Base-by-base conservation (phyloP, 2,329 filamentous ascomycete genomes). In the Aspergillus flavus region DNA sequence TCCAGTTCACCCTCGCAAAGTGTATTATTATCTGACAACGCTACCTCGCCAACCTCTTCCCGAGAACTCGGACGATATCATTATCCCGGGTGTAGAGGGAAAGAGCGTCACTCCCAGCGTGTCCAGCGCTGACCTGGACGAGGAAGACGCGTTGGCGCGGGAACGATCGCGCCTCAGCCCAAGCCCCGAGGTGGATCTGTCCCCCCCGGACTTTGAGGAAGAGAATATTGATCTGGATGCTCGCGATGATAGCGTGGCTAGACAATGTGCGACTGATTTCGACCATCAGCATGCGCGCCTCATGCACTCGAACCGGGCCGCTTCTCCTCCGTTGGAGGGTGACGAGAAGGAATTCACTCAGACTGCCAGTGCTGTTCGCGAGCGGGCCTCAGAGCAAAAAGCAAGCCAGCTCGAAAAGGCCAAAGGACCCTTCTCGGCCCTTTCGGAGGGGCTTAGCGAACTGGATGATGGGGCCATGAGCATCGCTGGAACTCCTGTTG, bases 271-370 rank as follows among this genome's bases (percentile, higher is more conserved):
- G 48, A 69, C 73, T 30, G 91, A 91, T 71, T 86, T 89, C 9
- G 79, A 82, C 50, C 79, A 80, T 50, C 73, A 87, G 69, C 87
- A 86, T 69, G 84, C 87, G 64, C 88, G 91, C 58, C 62, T 80
- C 34, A 76, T 80, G 66, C 86, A 89, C 70, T 88, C 86, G 65
- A 85, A 88, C 64, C 88, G 91, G 64, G 91, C 90, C n/a, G 88
- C 91, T 28, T 95, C 92, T 67, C 94, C 94, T 58, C 93, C 93
- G 19, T 84, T 98, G 43, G 94, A 98, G 80, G 93, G 91, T 72
- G 94, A 98, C 71, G 94, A 98, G 83, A 92, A 91, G 74, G 95
- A 98, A 78, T 99, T 99, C 75, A 97, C 94, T 7, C 92, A 96
- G 79, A 98, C 94, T 1, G 95, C 95, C 19, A 92, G 93, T 69